Evolutionary conservation across 2,329 filamentous ascomycete species (phyloP).

Genomic region (Pseudocercospora ulei): DNA sequence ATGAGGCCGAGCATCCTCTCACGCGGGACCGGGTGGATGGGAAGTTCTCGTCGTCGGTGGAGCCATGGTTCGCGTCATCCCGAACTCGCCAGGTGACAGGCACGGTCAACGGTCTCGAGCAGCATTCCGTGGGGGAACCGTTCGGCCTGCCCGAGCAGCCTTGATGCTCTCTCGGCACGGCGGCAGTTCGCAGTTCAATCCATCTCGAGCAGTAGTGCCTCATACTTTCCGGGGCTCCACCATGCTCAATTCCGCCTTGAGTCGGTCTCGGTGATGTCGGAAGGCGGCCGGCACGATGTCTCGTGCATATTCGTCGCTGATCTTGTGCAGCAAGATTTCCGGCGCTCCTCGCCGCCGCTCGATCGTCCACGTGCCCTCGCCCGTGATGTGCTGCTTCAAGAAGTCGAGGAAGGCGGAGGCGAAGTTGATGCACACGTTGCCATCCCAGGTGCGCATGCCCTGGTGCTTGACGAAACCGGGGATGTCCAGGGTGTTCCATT

Average conservation of each 20-base stretch:
- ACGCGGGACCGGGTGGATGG: constrained; percentile 27
- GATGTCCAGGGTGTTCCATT: constrained; percentile 69
- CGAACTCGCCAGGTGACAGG: constrained; percentile 23
- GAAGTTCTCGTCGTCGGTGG: constrained; percentile 28
- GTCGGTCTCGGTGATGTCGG: constrained; percentile 13
- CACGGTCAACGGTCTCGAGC: constrained; percentile 24
- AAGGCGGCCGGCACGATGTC: constrained; percentile 17
- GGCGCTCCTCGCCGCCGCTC: constrained; percentile 51
- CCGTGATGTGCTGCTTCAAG: constrained; percentile 39
- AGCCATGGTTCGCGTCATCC: constrained; percentile 22
- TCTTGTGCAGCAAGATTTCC: constrained; percentile 62
- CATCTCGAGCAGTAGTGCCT: neutral
- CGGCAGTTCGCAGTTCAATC: neutral
- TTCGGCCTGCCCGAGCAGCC: constrained; percentile 16
- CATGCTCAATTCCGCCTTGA: constrained; percentile 3
- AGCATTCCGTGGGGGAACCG: constrained; percentile 19
- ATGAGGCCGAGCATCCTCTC: constrained; percentile 29
- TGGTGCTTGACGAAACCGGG: constrained; percentile 62
- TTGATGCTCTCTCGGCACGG: too few relatives aligned
- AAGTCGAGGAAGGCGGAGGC: constrained; percentile 60
- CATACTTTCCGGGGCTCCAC: neutral
- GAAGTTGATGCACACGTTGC: constrained; percentile 89
- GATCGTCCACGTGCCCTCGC: constrained; percentile 74
- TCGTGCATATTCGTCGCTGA: constrained; percentile 33
- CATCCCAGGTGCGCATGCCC: constrained; percentile 69